These are phyloP conservation scores for Solioccasus polychromus DNA, from an alignment of 768 basidiomycete genomes.

Conservation along the genomic window DNA sequence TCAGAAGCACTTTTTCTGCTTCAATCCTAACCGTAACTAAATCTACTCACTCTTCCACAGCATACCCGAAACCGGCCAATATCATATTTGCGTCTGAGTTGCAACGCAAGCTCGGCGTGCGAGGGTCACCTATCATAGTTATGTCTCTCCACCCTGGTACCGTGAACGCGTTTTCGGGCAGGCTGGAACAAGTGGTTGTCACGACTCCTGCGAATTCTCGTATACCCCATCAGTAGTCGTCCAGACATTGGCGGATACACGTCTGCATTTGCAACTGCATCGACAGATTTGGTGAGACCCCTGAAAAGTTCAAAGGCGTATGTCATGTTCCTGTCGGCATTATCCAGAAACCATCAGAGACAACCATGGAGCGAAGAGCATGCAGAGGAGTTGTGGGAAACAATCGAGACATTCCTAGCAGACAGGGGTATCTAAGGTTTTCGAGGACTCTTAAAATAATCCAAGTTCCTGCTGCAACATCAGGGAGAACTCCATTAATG, in stretches of 20 bases:
- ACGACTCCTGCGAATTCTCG: constrained; percentile 18
- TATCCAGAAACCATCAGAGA: constrained; percentile 10
- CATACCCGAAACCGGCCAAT: constrained; percentile 47
- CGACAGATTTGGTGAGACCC: constrained; percentile 17
- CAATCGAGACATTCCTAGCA: constrained; percentile 25
- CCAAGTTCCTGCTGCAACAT: no score
- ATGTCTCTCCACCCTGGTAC: constrained; percentile 31
- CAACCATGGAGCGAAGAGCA: constrained; percentile 21
- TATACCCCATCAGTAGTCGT: constrained; percentile 21
- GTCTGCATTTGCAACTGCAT: constrained; percentile 30
- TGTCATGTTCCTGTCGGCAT: constrained; percentile 28
- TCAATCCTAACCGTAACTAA: background rate
- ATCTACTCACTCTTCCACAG: constrained; percentile 29
- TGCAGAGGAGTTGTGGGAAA: constrained; percentile 28
- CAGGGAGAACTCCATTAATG: no score
- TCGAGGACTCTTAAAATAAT: no score
- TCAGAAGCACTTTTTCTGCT: constrained; percentile 17
- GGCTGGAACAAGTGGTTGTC: constrained; percentile 12
- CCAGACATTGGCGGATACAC: constrained; percentile 27
- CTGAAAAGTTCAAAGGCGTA: constrained; percentile 29
- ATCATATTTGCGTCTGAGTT: constrained; percentile 49
- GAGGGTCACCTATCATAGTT: constrained; percentile 28
- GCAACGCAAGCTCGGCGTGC: constrained; percentile 39
- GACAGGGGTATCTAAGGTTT: constrained; percentile 23
- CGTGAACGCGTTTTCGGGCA: constrained; percentile 30